phyloP scores from a whole-genome alignment of 2,329 filamentous ascomycete genomes.

The Dendryphion nanum region DNA sequence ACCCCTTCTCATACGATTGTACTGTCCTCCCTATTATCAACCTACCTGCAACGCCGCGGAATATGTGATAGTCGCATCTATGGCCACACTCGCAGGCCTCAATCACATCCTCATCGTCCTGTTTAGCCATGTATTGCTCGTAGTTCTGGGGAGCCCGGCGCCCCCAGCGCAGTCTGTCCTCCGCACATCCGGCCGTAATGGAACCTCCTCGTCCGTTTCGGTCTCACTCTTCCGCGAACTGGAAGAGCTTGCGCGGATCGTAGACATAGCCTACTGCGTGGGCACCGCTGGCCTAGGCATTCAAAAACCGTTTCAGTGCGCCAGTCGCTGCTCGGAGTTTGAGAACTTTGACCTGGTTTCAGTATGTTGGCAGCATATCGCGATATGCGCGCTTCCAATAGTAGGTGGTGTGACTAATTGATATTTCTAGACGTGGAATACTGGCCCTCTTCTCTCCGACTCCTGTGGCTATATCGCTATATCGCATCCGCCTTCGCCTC shows the following conservation, averaged over 20 bases:
- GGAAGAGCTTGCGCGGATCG: conserved; percentile 83
- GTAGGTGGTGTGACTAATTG: too few relatives aligned
- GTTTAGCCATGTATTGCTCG: conserved; percentile 3
- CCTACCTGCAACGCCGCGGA: conserved; percentile 10
- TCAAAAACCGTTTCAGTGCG: conserved; percentile 77
- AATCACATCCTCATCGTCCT: conserved; percentile 6
- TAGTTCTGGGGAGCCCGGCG: conserved; percentile 8
- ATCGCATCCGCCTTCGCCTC: conserved; percentile 63
- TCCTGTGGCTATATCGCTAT: conserved; percentile 92
- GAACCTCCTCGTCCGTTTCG: conserved; percentile 55
- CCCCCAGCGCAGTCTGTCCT: conserved; percentile 27
- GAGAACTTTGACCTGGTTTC: conserved; percentile 73
- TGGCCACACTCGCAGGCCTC: conserved; percentile 18
- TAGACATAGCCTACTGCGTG: conserved; percentile 94
- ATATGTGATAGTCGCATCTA: conserved; percentile 28
- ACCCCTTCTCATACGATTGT: neutral
- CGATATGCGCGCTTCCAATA: too few relatives aligned
- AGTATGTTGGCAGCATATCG: conserved; percentile 21
- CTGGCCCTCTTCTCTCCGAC: conserved; percentile 80
- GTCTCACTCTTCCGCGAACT: conserved; percentile 71
- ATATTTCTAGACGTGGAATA: conserved; percentile 71
- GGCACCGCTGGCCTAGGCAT: conserved; percentile 82
- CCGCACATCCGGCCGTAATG: conserved; percentile 23
- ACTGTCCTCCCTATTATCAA: neutral
- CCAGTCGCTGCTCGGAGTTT: conserved; percentile 83